These are phyloP conservation scores for Dipteronia sinensis DNA, from an alignment of 345 rosid species.

Conservation along the genomic window DNA sequence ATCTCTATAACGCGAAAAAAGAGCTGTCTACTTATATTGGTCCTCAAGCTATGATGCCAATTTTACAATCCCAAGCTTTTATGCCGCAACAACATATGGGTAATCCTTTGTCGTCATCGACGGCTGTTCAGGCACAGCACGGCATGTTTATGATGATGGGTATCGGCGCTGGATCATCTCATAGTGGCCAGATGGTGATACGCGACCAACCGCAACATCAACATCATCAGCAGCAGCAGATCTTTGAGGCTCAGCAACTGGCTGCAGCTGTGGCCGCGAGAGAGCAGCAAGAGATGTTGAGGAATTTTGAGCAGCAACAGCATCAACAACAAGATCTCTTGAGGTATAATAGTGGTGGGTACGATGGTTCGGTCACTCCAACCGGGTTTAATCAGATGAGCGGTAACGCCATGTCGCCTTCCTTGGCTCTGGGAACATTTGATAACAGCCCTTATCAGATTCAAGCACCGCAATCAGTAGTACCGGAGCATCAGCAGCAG, in stretches of 20 bases:
- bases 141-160: conserved; percentile 54
- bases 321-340: conserved; percentile 48
- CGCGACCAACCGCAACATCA: conserved; percentile 38
- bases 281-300: conserved; percentile 65
- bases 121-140: conserved; percentile 27
- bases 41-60: conserved; percentile 52
- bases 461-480: conserved; percentile 33
- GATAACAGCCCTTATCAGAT: conserved; percentile 56
- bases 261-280: conserved; percentile 60
- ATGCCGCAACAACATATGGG: conserved; percentile 37
- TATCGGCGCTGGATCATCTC: conserved; percentile 37
- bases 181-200: conserved; percentile 35
- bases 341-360: conserved; percentile 40
- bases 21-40: conserved; percentile 59
- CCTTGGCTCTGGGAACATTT: conserved; percentile 55
- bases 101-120: conserved; percentile 38
- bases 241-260: conserved; percentile 61
- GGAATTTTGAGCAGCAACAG: conserved; percentile 48
- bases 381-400: conserved; percentile 44
- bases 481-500: conserved; percentile 27
- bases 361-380: conserved; percentile 39
- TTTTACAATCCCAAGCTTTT: conserved; percentile 32
- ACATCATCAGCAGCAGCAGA: conserved; percentile 49
- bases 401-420: conserved; percentile 43
- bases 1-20: conserved; percentile 53